phyloP scores from a whole-genome alignment of 2,329 filamentous ascomycete genomes.

The Colletotrichum musae region DNA sequence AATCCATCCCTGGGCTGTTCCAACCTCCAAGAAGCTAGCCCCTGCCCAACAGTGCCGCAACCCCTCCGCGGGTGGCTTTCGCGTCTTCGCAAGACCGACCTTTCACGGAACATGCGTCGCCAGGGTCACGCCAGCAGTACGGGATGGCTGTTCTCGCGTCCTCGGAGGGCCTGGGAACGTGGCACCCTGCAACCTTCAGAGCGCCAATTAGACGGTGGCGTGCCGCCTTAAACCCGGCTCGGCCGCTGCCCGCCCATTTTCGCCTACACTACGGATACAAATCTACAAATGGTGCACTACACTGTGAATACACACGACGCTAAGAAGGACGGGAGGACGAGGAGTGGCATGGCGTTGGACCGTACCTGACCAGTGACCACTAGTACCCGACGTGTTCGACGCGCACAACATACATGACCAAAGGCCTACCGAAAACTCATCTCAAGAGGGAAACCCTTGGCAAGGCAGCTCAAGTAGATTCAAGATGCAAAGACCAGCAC shows the following conservation, averaged over 20 bases:
- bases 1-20: not conserved
- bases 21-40: constrained; percentile 3
- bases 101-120: constrained; percentile 24
- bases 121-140: constrained; percentile 21
- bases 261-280: too few species aligned
- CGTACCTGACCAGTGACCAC: too few species aligned
- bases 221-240: constrained; percentile 22
- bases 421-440: too few species aligned
- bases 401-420: too few species aligned
- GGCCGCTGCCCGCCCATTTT: not conserved
- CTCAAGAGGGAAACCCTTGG: too few species aligned
- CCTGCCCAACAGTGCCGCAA: not conserved
- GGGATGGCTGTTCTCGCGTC: constrained; percentile 14
- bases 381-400: too few species aligned
- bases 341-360: not conserved
- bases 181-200: constrained; percentile 10
- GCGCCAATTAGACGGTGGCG: constrained; percentile 7
- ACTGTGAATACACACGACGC: too few species aligned
- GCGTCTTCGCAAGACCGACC: constrained; percentile 30
- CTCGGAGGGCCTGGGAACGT: constrained; percentile 15
- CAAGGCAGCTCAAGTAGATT: too few species aligned
- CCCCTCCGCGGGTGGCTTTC: constrained; percentile 8
- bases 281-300: too few species aligned
- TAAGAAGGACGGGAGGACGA: too few species aligned
- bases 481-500: too few species aligned